Evolutionary conservation across 768 basidiomycete genomes (phyloP).

Genomic region (Leccinellum rugosiceps): DNA sequence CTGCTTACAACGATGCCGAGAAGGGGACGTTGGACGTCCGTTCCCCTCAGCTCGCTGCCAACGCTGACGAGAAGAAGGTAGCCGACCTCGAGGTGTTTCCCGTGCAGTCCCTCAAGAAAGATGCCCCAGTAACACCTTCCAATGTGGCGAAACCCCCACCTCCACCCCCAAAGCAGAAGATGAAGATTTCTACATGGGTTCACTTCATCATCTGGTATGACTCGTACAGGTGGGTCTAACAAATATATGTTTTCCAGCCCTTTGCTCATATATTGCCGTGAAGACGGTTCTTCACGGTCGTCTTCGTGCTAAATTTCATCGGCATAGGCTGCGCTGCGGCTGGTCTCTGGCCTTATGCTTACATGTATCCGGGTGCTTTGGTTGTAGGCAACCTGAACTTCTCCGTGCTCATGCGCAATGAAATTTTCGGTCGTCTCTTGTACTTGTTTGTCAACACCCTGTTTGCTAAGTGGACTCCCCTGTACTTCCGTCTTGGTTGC

Average conservation of each 20-base stretch:
- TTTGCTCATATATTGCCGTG: slow-evolving; percentile 10
- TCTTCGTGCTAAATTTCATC: slow-evolving; percentile 56
- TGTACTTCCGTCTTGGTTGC: slow-evolving; percentile 68
- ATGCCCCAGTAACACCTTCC: slow-evolving; percentile 34
- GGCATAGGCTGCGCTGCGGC: slow-evolving; percentile 59
- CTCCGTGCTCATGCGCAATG: slow-evolving; percentile 77
- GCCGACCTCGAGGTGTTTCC: slow-evolving; percentile 28
- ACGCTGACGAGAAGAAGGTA: slow-evolving; percentile 38
- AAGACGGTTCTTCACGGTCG: slow-evolving; percentile 72
- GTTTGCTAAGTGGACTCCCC: slow-evolving; percentile 82
- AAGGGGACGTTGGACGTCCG: slow-evolving; percentile 52
- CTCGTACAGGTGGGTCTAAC: slow-evolving; percentile 56
- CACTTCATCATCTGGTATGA: slow-evolving; percentile 74
- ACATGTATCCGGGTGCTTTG: slow-evolving; percentile 63
- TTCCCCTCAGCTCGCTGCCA: slow-evolving; percentile 30
- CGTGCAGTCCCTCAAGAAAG: slow-evolving; percentile 41
- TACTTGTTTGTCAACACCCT: slow-evolving; percentile 68
- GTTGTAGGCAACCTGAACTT: slow-evolving; percentile 71
- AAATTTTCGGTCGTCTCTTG: slow-evolving; percentile 74
- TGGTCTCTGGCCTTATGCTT: slow-evolving; percentile 67
- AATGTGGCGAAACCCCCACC: slow-evolving; percentile 35
- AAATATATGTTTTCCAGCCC: neutral
- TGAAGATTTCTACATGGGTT: slow-evolving; percentile 58
- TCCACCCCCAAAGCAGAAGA: slow-evolving; percentile 43
- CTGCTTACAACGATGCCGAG: slow-evolving; percentile 52